Evolutionary conservation across 2,329 filamentous ascomycete species (phyloP).

Genomic region (Hortaea werneckii): DNA sequence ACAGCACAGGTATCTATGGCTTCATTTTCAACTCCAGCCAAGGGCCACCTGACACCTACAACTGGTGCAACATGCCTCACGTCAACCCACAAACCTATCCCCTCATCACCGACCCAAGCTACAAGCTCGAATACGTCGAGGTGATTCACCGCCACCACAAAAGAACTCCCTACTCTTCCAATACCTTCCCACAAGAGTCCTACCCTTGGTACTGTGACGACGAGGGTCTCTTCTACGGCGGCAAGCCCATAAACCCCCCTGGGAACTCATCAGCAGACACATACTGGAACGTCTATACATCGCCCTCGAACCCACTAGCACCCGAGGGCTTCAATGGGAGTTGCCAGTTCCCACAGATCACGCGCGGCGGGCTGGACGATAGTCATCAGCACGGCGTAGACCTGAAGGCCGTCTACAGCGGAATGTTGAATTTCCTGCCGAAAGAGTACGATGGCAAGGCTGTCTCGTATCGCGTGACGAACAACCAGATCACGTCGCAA

Average conservation of each 20-base stretch:
- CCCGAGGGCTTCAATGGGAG: slow-evolving; percentile 59
- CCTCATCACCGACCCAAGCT: slow-evolving; percentile 40
- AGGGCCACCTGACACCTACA: slow-evolving; percentile 54
- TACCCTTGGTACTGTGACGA: slow-evolving; percentile 64
- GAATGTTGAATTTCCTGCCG: slow-evolving; percentile 58
- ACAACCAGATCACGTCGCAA: slow-evolving; percentile 73
- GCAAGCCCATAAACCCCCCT: slow-evolving; percentile 41
- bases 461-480: slow-evolving; percentile 62
- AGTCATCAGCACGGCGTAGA: slow-evolving; percentile 68
- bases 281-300: slow-evolving; percentile 57
- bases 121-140: slow-evolving; percentile 64
- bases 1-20: slow-evolving; percentile 55
- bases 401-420: slow-evolving; percentile 64
- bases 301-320: slow-evolving; percentile 55
- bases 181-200: slow-evolving; percentile 63
- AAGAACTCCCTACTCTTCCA: slow-evolving; percentile 67
- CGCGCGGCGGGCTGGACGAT: slow-evolving; percentile 59
- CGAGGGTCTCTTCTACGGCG: slow-evolving; percentile 60
- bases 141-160: slow-evolving; percentile 80
- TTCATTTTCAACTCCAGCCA: slow-evolving; percentile 60
- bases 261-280: slow-evolving; percentile 43
- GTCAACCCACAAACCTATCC: slow-evolving; percentile 58
- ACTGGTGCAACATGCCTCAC: slow-evolving; percentile 85
- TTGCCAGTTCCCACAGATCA: slow-evolving; percentile 77
- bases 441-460: slow-evolving; percentile 32